phyloP scores from a whole-genome alignment of 495 filamentous ascomycete species.

The Daldinia concentrica region DNA sequence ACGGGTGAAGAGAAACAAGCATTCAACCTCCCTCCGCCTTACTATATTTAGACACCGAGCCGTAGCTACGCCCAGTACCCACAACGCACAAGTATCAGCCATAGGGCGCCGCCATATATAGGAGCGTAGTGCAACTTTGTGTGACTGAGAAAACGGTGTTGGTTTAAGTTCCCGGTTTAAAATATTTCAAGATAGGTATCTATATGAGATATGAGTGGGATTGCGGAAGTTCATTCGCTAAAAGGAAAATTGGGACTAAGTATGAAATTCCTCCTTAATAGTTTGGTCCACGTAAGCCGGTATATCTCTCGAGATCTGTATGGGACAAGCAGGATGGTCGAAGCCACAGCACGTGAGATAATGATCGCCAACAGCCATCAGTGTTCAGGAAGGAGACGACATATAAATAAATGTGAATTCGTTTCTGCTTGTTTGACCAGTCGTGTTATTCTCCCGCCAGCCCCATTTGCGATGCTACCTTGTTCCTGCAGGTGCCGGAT shows the following conservation, averaged over 20 bases:
- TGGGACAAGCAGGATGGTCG: slow-evolving; percentile 15
- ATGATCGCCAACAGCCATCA: slow-evolving; percentile 19
- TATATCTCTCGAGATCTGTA: slow-evolving; percentile 6
- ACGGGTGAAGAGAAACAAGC: background rate
- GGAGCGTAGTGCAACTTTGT: background rate
- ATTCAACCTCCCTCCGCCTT: slow-evolving; percentile 8
- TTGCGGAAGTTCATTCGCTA: slow-evolving; percentile 17
- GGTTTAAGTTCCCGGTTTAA: slow-evolving; percentile 4
- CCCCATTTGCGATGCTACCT: slow-evolving; percentile 29
- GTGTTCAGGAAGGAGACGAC: slow-evolving; percentile 26
- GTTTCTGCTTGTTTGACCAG: slow-evolving; percentile 13
- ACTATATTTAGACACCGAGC: slow-evolving; percentile 42
- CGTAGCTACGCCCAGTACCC: slow-evolving; percentile 9
- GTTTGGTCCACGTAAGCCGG: slow-evolving; percentile 12
- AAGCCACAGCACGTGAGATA: slow-evolving; percentile 35
- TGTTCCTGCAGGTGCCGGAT: slow-evolving; percentile 35
- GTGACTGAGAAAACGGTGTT: background rate
- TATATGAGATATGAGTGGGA: background rate
- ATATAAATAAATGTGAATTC: slow-evolving; percentile 21
- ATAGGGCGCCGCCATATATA: slow-evolving; percentile 8
- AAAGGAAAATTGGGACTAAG: background rate
- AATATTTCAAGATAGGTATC: slow-evolving; percentile 4
- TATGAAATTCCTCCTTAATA: slow-evolving; percentile 11
- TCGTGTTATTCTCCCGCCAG: slow-evolving; percentile 26
- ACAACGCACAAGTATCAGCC: slow-evolving; percentile 1